Conservation (phyloP, 768 basidiomycete species). For the Strobilomyces echinocephalus region DNA sequence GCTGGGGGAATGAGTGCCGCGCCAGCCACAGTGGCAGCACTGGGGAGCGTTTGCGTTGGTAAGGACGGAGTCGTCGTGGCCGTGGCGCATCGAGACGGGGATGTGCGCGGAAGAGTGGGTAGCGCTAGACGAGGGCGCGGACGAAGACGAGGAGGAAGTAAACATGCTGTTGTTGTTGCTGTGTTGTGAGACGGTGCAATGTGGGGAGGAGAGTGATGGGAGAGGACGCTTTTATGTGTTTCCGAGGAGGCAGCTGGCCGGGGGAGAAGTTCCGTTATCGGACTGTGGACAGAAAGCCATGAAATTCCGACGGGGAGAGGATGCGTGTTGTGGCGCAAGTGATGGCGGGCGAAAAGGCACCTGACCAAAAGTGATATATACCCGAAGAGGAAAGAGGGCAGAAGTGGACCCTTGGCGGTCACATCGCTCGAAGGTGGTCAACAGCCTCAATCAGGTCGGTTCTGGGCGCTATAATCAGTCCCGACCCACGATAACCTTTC, state of each 20-base stretch:
- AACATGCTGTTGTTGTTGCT: too few species aligned
- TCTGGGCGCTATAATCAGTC: slow-evolving; percentile 24
- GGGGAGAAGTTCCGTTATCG: slow-evolving; percentile 35
- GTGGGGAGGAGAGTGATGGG: not conserved
- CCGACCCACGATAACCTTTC: slow-evolving; percentile 32
- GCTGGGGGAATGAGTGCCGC: slow-evolving; percentile 52
- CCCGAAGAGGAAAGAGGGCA: slow-evolving; percentile 16
- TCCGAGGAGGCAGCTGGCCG: slow-evolving; percentile 23
- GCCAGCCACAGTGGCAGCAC: slow-evolving; percentile 75
- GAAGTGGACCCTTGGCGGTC: slow-evolving; percentile 26
- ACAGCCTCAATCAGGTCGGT: slow-evolving; percentile 18
- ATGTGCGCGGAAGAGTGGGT: slow-evolving; percentile 1
- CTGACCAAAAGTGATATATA: slow-evolving; percentile 24
- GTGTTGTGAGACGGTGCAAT: not conserved
- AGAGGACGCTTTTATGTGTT: slow-evolving; percentile 26
- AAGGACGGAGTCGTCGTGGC: slow-evolving; percentile 26
- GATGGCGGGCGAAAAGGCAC: slow-evolving; percentile 33
- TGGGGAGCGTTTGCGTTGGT: slow-evolving; percentile 60
- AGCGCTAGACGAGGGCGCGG: slow-evolving; percentile 2
- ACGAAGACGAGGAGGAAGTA: slow-evolving; percentile 9
- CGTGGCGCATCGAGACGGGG: slow-evolving; percentile 22
- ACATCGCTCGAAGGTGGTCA: slow-evolving; percentile 29
- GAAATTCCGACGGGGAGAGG: slow-evolving; percentile 30
- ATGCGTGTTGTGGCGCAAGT: slow-evolving; percentile 37
- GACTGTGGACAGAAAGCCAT: slow-evolving; percentile 31